These are phyloP conservation scores for Apophysomyces ossiformis DNA, from an alignment of 371 early-diverging fungal species.

Conservation along the genomic window DNA sequence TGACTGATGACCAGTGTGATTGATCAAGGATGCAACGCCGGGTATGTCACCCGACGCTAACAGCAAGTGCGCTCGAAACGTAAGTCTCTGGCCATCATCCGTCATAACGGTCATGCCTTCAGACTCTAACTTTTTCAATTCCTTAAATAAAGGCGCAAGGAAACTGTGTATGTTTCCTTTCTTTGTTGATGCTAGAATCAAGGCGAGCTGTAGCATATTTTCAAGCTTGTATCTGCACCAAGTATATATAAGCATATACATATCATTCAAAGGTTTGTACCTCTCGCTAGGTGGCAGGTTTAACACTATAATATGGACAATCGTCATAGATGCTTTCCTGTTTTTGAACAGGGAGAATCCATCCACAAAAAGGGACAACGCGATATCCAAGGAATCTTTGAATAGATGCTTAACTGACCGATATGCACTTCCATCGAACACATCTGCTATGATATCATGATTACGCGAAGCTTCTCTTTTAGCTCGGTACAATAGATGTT, in stretches of 20 bases:
- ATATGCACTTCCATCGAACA: conserved; percentile 14
- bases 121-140: conserved; percentile 5
- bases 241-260: not conserved
- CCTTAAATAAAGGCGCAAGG: conserved; percentile 14
- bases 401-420: conserved; percentile 5
- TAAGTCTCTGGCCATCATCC: not conserved
- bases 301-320: conserved; percentile 11
- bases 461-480: not conserved
- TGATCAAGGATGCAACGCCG: not conserved
- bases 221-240: conserved; percentile 4
- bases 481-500: not conserved
- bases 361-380: conserved; percentile 13
- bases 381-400: not conserved
- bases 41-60: conserved; percentile 15
- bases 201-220: conserved; percentile 15
- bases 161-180: not conserved
- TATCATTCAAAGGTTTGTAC: conserved; percentile 3
- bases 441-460: not conserved
- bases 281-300: conserved; percentile 13
- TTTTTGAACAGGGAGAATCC: conserved; percentile 9
- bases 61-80: conserved; percentile 10
- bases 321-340: conserved; percentile 3
- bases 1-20: conserved; percentile 15
- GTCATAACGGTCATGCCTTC: conserved; percentile 5
- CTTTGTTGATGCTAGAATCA: conserved; percentile 2